Percentiles rank a stretch among this genome's conserved stretches.
Evolutionary conservation across 179 eudicot species (phyloP).

Genomic region (Gypsophila paniculata): DNA sequence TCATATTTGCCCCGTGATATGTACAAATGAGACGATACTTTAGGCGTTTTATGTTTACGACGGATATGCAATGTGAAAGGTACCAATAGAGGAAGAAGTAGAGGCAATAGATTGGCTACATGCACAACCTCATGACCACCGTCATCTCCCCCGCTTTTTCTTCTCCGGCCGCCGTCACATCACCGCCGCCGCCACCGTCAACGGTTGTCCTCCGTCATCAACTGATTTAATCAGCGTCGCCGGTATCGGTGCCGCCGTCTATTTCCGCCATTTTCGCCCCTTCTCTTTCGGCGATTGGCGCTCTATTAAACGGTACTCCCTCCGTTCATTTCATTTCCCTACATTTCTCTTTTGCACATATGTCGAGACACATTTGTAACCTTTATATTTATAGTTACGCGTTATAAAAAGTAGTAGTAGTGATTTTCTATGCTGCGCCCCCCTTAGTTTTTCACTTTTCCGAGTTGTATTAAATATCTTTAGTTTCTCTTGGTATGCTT

Average conservation of each 20-base stretch:
- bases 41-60: no score
- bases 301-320: constrained; percentile 60
- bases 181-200: constrained; percentile 21
- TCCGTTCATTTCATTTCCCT: no score
- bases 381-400: no score
- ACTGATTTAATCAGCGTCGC: constrained; percentile 56
- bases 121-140: constrained; percentile 40
- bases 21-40: no score
- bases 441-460: no score
- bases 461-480: no score
- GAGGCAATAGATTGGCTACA: constrained; percentile 81
- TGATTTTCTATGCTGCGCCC: no score
- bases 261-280: constrained; percentile 48
- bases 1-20: no score
- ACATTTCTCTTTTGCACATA: no score
- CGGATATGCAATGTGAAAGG: constrained; percentile 33
- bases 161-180: constrained; percentile 62
- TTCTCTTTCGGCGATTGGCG: constrained; percentile 72
- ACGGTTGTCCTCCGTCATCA: constrained; percentile 19
- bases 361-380: no score
- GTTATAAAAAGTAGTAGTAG: no score
- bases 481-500: no score
- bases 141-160: constrained; percentile 61
- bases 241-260: constrained; percentile 79
- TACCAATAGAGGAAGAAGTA: constrained; percentile 55